Evolutionary conservation across 106 monocot genomes (phyloP), one percentile per base, ranked within the genome.

Genomic region (Triglochin maritima): DNA sequence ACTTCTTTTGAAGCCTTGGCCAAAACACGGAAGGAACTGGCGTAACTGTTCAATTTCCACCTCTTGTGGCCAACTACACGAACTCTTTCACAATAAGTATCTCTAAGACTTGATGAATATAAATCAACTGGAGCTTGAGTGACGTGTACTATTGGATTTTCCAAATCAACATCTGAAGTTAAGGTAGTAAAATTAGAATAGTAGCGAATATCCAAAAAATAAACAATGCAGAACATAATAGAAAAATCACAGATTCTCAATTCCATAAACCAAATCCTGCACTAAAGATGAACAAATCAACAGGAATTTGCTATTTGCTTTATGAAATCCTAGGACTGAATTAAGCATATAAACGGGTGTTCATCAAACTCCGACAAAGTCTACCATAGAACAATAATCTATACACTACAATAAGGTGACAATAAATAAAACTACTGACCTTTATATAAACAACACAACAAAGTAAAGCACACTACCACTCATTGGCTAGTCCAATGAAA

Each of bases 121-220:
- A 75, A 82, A 72, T 14, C 76, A 63, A 76, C 4, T 16, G 49
- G 44, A 17, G 77, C 60, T 7, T 76, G 78, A 58, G 17, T 47
- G 49, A 92, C 71, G 5, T 73, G 49, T 29, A 84, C 6, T 47
- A 64, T 49, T 56, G 84, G 91, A 46, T 80, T 82, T 56, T 73
- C 76, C 51, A 82, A 44, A 74, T 72, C 71, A 73, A 99, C 65
- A 66, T 75, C 98, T 99, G 92, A 67, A 47, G 69, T 65, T 10
- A 60, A 63, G 17, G 54, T 29, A 29, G 29, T 29, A 29, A 29
- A 29, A 29, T 29, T 29, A 29, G 29, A 29, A 29, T 29, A 29
- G 29, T 29, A 29, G 29, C 29, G 29, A 29, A 29, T 29, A 29
- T 29, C 29, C 1, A 29, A 29, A 29, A 29, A 29, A 29, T 29